Evolutionary conservation across 1,284 basidiomycete genomes (phyloP).

Genomic region (Sphaerobolus stellatus): DNA sequence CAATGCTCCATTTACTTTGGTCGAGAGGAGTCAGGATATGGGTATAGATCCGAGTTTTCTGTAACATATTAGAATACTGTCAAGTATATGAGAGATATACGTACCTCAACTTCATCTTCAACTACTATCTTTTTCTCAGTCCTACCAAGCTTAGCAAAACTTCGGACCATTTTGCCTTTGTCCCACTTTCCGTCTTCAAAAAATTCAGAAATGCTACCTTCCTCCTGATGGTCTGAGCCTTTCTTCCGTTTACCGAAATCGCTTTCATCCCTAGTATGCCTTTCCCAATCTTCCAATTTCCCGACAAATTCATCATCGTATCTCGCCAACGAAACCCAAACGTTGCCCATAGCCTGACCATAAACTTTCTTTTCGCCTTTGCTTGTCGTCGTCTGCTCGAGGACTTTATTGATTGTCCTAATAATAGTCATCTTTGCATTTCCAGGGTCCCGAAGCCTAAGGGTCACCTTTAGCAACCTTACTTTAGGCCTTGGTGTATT

Average conservation of each 20-base stretch:
- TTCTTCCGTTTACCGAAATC: constrained; percentile 37
- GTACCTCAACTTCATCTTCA: constrained; percentile 31
- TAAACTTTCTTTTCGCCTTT: constrained; percentile 21
- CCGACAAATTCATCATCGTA: constrained; percentile 71
- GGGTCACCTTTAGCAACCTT: constrained; percentile 49
- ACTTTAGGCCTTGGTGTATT: constrained; percentile 33
- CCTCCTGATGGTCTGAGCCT: constrained; percentile 38
- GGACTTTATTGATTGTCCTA: constrained; percentile 53
- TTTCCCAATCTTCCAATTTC: constrained; percentile 60
- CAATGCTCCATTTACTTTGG: constrained; percentile 38
- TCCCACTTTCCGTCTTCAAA: constrained; percentile 66
- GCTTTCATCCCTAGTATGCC: constrained; percentile 45
- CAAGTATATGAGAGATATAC: constrained; percentile 3
- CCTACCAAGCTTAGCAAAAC: constrained; percentile 63
- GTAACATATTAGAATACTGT: constrained; percentile 4
- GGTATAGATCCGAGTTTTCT: constrained; percentile 9
- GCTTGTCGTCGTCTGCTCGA: constrained; percentile 42
- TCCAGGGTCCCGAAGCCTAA: constrained; percentile 59
- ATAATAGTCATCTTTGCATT: constrained; percentile 50
- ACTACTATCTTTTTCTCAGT: constrained; percentile 33
- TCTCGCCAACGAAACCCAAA: constrained; percentile 76
- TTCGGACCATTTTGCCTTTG: constrained; percentile 70
- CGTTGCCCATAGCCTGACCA: constrained; percentile 22
- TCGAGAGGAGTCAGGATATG: constrained; percentile 11
- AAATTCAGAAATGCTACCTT: constrained; percentile 39